Base-by-base conservation (phyloP, 1,284 basidiomycete genomes). In the Ceratobasidium papillatum region DNA sequence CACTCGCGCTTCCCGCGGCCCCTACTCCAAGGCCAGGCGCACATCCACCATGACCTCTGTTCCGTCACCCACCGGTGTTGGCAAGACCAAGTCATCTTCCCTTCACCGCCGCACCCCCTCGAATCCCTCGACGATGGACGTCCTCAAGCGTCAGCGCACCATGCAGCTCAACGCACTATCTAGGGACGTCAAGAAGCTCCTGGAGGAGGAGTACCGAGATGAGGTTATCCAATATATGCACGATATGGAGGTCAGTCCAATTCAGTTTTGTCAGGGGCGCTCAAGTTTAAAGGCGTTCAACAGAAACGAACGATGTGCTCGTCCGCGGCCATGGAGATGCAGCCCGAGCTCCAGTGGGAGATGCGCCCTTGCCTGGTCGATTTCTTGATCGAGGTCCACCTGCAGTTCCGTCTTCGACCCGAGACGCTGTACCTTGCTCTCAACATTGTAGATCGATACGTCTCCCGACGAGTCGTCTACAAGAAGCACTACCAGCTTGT, bases 361-460 rank as follows among this genome's bases (percentile, higher is more conserved):
- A 99, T 99, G 98, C 94, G 98, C n/a, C 95, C 96, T 32, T 98
- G 94, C 85, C 90, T 99, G 54, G 95, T 99, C 80, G 98, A 99
- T 83, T 99, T 99, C 83, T 89, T 99, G 79, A 93, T 99, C 81
- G 98, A 99, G 84, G 94, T 99, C 78, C 98, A 99, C 84, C 95
- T 97, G 81, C 94, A 94, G 77, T 96, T 98, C 86, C 90, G 96
- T 56, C 90, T 99, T 52, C 94, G 97, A 45, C 96, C 98, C 11
- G 98, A 99, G 85, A 99, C 98, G 1, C 89, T 99, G 76, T 99
- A 98, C 84, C 93, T 99, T 81, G 94, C 97, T 32, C 89, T 99
- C 84, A 99, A 99, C 86, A 97, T 99, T 81, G 92, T 99, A 82
- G 98, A 99, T 84, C 95, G 98, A 79, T 99, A 99, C 83, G 95